A percentile compares a stretch with the other conserved stretches of the same genome.
Evolutionary conservation across 148 eudicot species (phyloP).

Genomic region (Chenopodium quinoa): DNA sequence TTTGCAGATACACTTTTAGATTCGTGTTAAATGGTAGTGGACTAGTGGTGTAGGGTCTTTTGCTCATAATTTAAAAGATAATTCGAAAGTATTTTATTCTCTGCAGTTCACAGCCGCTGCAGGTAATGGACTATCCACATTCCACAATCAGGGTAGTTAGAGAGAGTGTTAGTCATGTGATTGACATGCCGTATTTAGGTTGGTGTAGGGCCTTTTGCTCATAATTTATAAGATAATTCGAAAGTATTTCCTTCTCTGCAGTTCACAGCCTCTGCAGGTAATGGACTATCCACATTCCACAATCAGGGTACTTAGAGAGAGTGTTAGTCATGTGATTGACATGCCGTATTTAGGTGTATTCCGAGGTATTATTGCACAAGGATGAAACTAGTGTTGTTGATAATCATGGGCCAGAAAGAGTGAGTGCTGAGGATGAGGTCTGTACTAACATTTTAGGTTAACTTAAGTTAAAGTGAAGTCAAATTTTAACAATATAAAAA

Average conservation of each 20-base stretch:
- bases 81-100: not conserved
- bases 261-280: not conserved
- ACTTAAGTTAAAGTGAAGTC: not conserved
- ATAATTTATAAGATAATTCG: not conserved
- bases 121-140: not conserved
- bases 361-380: not conserved
- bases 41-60: not conserved
- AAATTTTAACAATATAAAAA: too few relatives aligned
- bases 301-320: not conserved
- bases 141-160: not conserved
- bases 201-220: not conserved
- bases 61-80: not conserved
- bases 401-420: not conserved
- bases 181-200: not conserved
- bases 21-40: too few relatives aligned
- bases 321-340: not conserved
- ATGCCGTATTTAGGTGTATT: not conserved
- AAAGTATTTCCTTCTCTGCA: not conserved
- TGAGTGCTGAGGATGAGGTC: not conserved
- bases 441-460: not conserved
- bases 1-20: not conserved
- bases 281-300: not conserved
- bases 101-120: not conserved
- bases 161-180: not conserved
- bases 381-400: not conserved